Evolutionary conservation across 2,329 filamentous ascomycete genomes (phyloP), one percentile per base, ranked within the genome.

Genomic region (Alternaria dauci): DNA sequence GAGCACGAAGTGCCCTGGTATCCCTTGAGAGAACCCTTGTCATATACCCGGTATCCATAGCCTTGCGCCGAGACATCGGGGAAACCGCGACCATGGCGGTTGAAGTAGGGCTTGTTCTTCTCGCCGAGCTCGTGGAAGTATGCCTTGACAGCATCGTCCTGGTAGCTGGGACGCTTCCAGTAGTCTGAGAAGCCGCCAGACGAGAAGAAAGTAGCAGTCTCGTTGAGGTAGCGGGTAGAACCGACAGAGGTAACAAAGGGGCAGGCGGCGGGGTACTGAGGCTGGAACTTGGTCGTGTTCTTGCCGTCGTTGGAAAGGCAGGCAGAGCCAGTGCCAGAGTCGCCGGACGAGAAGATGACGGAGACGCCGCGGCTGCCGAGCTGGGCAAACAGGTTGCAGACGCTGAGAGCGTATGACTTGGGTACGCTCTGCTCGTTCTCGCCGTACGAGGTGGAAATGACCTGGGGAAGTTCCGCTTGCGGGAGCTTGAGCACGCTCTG

Each of bases 241-340:
- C 90, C 89, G 1, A 91, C 85, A 2, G 85, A 81, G 0, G 89
- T 91, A 1, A 91, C 85, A 75, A 85, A 91, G 0, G 89, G 89
- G 68, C 89, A 92, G 1, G 84, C 83, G 0, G 84, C 86, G 0
- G 89, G 89, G 73, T 90, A 92, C 8, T 84, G 85, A 1, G 88
- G 83, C 50, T 88, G 81, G 70, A 89, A 87, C 30, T 83, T 81
- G 6, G 83, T 83, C 0, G 80, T 82, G 61, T 85, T 81, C 44
- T 77, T 81, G 25, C 87, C 88, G 58, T 89, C 86, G 70, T 88
- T 87, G 60, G 81, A 82, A 36, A 81, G 75, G 76, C 88, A 91
- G 12, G 78, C 76, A 2, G 70, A 61, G 6, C 85, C 86, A 6
- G 86, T 82, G 42, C 87, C 87, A 25, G 76, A 76, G 67, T 92